Percentiles rank a stretch among this genome's conserved stretches.
Conservation (phyloP, 768 basidiomycete species). For the Artomyces pyxidatus region DNA sequence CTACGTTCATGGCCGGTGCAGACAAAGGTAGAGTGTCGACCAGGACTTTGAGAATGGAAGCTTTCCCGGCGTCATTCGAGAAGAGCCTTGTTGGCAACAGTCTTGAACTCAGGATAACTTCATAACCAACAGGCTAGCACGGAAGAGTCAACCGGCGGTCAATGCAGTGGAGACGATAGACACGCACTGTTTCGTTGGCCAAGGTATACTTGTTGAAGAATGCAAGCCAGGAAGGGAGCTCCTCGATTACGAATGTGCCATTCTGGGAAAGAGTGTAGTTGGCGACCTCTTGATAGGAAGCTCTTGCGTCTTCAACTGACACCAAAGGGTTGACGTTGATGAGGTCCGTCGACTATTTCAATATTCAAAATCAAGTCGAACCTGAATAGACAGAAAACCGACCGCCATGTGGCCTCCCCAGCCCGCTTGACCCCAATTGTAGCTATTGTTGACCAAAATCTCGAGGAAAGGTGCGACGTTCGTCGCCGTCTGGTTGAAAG, state of each 20-base stretch:
- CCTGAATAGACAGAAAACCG: slow-evolving; percentile 20
- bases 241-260: slow-evolving; percentile 24
- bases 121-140: slow-evolving; percentile 18
- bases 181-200: slow-evolving; percentile 20
- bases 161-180: neutral
- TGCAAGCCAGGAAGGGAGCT: slow-evolving; percentile 23
- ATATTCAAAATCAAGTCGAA: neutral
- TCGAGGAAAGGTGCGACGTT: slow-evolving; percentile 21
- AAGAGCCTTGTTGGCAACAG: slow-evolving; percentile 22
- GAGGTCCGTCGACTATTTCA: slow-evolving; percentile 19
- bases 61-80: slow-evolving; percentile 17
- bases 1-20: slow-evolving; percentile 19
- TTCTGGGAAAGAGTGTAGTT: slow-evolving; percentile 23
- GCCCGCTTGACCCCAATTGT: slow-evolving; percentile 26
- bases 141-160: neutral
- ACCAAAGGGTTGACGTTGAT: slow-evolving; percentile 38
- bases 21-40: slow-evolving; percentile 17
- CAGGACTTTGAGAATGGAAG: slow-evolving; percentile 15
- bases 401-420: slow-evolving; percentile 31
- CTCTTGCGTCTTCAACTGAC: slow-evolving; percentile 27
- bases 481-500: slow-evolving; percentile 16
- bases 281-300: slow-evolving; percentile 28
- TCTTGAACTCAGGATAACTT: slow-evolving; percentile 21
- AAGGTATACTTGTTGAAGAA: slow-evolving; percentile 28
- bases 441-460: slow-evolving; percentile 23